Evolutionary conservation across 345 rosid species (phyloP).

Genomic region (Rubroshorea leprosula): DNA sequence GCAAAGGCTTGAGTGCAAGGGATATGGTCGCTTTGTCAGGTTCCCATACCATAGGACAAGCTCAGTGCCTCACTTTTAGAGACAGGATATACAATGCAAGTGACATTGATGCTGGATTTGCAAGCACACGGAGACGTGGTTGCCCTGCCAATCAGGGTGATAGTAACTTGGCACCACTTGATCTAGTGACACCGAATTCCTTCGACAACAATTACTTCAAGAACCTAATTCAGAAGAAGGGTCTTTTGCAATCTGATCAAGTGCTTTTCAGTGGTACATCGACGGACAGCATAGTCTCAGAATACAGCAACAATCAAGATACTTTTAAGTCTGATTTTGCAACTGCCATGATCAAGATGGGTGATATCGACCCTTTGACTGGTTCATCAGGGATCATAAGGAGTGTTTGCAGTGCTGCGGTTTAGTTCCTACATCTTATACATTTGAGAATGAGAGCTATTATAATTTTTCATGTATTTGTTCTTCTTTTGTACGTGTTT

Average conservation of each 20-base stretch:
- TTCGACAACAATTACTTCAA: slow-evolving; percentile 52
- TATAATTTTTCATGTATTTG: no score
- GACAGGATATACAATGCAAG: slow-evolving; percentile 27
- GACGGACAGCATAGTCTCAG: slow-evolving; percentile 33
- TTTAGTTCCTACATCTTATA: no score
- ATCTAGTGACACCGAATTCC: slow-evolving; percentile 40
- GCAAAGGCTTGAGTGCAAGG: slow-evolving; percentile 40
- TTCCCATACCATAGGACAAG: slow-evolving; percentile 54
- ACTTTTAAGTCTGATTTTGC: slow-evolving; percentile 23
- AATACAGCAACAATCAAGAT: slow-evolving; percentile 33
- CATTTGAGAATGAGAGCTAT: no score
- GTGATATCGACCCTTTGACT: slow-evolving; percentile 32
- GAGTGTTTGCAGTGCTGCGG: slow-evolving; percentile 27
- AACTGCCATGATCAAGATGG: slow-evolving; percentile 50
- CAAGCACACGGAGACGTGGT: slow-evolving; percentile 31
- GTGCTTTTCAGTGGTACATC: no score
- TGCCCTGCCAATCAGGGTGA: slow-evolving; percentile 29
- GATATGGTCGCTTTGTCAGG: slow-evolving; percentile 59
- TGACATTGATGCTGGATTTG: slow-evolving; percentile 20
- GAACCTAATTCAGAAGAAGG: no score
- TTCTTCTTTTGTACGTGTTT: no score
- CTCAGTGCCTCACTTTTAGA: slow-evolving; percentile 38
- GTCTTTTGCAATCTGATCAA: no score
- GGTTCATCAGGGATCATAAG: slow-evolving; percentile 34
- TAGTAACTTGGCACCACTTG: slow-evolving; percentile 32